phyloP scores from a whole-genome alignment of 164 flowering plant genomes.

The Magnolia officinalis region DNA sequence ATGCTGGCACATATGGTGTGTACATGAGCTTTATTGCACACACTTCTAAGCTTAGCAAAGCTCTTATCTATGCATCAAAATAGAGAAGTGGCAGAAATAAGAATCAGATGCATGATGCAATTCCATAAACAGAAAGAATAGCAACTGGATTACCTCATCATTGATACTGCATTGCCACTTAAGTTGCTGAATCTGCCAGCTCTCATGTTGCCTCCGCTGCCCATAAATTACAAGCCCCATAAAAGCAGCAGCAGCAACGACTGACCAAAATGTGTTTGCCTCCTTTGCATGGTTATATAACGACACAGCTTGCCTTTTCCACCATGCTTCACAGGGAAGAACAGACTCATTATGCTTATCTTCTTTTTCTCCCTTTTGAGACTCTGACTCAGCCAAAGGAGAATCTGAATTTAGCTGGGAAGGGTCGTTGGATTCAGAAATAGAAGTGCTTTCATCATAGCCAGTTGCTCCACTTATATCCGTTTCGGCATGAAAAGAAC shows the following conservation, averaged over 20 bases:
- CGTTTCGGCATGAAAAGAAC: constrained; percentile 21
- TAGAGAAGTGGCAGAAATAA: too few relatives aligned
- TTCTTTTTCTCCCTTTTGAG: constrained; percentile 22
- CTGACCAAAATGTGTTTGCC: constrained; percentile 82
- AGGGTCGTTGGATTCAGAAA: constrained; percentile 15
- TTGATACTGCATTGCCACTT: constrained; percentile 51
- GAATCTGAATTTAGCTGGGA: constrained; percentile 12
- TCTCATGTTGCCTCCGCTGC: constrained; percentile 84
- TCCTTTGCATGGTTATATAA: constrained; percentile 75
- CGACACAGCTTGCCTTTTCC: constrained; percentile 75
- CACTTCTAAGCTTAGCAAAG: too few relatives aligned
- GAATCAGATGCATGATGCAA: too few relatives aligned
- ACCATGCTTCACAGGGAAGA: constrained; percentile 89
- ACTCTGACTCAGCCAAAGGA: constrained; percentile 12
- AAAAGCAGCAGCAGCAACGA: constrained; percentile 83
- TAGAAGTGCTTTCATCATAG: constrained; percentile 8
- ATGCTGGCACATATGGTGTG: too few relatives aligned
- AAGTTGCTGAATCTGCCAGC: constrained; percentile 64
- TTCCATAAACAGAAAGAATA: neutral
- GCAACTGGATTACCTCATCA: constrained; percentile 48
- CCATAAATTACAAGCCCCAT: constrained; percentile 91
- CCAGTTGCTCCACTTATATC: constrained; percentile 20
- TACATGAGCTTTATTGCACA: too few relatives aligned
- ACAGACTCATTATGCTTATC: constrained; percentile 24
- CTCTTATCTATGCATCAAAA: too few relatives aligned